A percentile compares a stretch with the other conserved stretches of the same genome.
Conservation (phyloP, 1,284 basidiomycete genomes). For the Sanguinoderma infundibulare region DNA sequence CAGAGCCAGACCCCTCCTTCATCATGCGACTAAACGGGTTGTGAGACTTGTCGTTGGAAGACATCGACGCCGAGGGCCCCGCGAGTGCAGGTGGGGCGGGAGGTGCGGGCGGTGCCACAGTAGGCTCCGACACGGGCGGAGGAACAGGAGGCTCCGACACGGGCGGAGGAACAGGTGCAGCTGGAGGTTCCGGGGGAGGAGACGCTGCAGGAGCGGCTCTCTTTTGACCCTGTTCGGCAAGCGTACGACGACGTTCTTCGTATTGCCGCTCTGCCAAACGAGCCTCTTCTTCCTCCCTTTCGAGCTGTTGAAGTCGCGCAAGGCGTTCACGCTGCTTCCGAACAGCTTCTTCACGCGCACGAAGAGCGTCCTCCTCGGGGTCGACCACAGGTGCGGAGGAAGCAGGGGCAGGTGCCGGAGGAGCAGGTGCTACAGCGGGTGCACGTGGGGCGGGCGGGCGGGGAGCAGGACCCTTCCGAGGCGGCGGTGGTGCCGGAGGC, state of each 20-base stretch:
- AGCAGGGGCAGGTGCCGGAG: conserved; percentile 32
- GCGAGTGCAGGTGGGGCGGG: conserved; percentile 39
- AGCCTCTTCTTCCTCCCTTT: conserved; percentile 75
- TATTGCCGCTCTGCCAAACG: conserved; percentile 27
- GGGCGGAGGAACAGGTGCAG: conserved; percentile 31
- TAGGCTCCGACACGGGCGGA: conserved; percentile 19
- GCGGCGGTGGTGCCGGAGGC: conserved; percentile 51
- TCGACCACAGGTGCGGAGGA: conserved; percentile 47
- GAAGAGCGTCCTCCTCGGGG: conserved; percentile 68
- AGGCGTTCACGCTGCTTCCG: conserved; percentile 63
- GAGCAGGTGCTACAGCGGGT: conserved; percentile 29
- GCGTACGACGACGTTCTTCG: conserved; percentile 20
- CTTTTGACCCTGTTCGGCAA: conserved; percentile 14
- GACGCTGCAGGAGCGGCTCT: conserved; percentile 8
- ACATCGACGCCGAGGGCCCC: conserved; percentile 29
- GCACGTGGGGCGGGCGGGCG: conserved; percentile 36
- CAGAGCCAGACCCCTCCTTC: conserved; percentile 44
- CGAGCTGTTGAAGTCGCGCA: conserved; percentile 67
- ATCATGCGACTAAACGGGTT: conserved; percentile 78
- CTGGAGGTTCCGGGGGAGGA: conserved; percentile 21
- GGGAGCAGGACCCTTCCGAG: conserved; percentile 38
- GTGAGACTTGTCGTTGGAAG: conserved; percentile 47
- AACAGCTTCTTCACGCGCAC: conserved; percentile 66
- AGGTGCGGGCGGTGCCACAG: conserved; percentile 33
- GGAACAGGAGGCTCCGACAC: conserved; percentile 27